phyloP scores from a whole-genome alignment of 2,329 filamentous ascomycete genomes.

The Samsoniella hepiali region DNA sequence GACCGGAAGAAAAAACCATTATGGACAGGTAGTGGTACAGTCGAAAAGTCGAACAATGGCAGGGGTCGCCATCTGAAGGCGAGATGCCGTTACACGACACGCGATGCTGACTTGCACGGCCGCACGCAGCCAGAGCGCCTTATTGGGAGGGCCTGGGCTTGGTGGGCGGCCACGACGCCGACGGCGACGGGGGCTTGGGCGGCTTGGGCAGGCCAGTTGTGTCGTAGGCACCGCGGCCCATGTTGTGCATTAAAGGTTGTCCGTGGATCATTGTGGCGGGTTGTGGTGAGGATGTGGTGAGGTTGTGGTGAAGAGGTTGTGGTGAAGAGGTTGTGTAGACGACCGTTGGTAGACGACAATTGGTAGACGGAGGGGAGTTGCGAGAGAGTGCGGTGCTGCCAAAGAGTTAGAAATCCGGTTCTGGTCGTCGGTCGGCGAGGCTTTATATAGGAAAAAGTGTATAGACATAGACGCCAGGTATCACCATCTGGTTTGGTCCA shows the following conservation, averaged over 20 bases:
- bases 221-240: slow-evolving; percentile 52
- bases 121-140: slow-evolving; percentile 18
- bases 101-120: background rate
- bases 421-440: background rate
- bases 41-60: slow-evolving; percentile 23
- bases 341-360: too few relatives aligned
- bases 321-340: too few relatives aligned
- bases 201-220: slow-evolving; percentile 48
- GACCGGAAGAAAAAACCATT: slow-evolving; percentile 26
- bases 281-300: slow-evolving; percentile 1
- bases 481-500: background rate
- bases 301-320: background rate
- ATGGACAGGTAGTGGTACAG: slow-evolving; percentile 24
- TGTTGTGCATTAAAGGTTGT: slow-evolving; percentile 38
- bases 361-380: too few relatives aligned
- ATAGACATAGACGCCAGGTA: too few relatives aligned
- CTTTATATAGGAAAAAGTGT: background rate
- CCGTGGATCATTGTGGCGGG: slow-evolving; percentile 36
- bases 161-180: too few relatives aligned
- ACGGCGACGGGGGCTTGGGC: slow-evolving; percentile 31
- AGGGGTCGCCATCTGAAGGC: slow-evolving; percentile 19
- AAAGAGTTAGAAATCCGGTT: slow-evolving; percentile 2
- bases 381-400: too few relatives aligned
- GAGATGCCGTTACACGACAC: slow-evolving; percentile 11
- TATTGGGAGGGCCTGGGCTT: slow-evolving; percentile 23